Percentiles rank a stretch among this genome's conserved stretches.
phyloP scores from a whole-genome alignment of 768 basidiomycete species.

The Auricularia sp. region DNA sequence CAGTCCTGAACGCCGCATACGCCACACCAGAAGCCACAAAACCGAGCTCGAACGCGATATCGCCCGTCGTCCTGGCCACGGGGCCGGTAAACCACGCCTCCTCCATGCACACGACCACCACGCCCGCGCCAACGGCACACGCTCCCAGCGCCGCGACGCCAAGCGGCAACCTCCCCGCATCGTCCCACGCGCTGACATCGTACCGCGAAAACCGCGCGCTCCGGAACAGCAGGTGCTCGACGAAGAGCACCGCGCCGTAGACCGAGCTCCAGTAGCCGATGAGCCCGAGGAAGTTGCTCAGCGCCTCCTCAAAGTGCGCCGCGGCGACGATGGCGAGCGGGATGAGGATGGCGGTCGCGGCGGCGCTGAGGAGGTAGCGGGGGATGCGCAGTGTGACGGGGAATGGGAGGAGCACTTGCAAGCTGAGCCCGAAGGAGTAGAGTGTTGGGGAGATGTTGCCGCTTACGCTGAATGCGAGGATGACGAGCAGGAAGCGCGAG shows the following conservation, averaged over 20 bases:
- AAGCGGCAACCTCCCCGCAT: constrained; percentile 41
- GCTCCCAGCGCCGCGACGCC: constrained; percentile 54
- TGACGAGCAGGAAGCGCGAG: constrained; percentile 60
- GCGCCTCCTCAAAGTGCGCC: constrained; percentile 49
- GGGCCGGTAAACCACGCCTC: constrained; percentile 67
- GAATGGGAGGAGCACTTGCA: constrained; percentile 59
- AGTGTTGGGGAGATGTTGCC: constrained; percentile 77
- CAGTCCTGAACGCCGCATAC: constrained; percentile 43
- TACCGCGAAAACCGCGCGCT: constrained; percentile 39
- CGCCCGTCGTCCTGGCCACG: constrained; percentile 52
- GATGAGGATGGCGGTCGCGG: constrained; percentile 62
- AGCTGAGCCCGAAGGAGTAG: constrained; percentile 68
- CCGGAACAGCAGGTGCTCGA: constrained; percentile 62
- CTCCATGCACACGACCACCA: constrained; percentile 57
- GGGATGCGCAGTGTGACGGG: constrained; percentile 40
- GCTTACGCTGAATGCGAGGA: constrained; percentile 67
- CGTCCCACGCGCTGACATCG: constrained; percentile 44
- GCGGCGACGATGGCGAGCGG: constrained; percentile 63
- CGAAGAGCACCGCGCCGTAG: constrained; percentile 49
- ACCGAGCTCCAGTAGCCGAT: constrained; percentile 53
- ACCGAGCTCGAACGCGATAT: constrained; percentile 62
- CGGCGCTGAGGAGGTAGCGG: constrained; percentile 56
- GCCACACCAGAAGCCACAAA: constrained; percentile 36
- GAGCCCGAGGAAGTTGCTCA: constrained; percentile 59
- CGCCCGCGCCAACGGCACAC: constrained; percentile 38